phyloP scores from a whole-genome alignment of 2,329 filamentous ascomycete genomes.

The Sodiomyces alkalinus region DNA sequence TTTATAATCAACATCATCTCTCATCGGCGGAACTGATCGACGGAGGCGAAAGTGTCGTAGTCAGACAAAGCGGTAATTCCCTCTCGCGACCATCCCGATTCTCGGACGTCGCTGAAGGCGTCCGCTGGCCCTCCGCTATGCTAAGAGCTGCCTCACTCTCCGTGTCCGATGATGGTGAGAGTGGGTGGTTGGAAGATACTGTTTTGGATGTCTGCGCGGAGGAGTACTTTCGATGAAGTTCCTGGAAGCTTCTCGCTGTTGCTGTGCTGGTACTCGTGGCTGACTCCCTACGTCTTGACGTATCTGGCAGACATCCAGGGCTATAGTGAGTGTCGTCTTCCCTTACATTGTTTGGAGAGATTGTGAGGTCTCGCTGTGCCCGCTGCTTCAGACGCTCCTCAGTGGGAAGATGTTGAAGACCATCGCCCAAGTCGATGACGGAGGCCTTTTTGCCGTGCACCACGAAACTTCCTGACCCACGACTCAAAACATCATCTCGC shows the following conservation, averaged over 20 bases:
- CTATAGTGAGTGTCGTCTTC: constrained; percentile 31
- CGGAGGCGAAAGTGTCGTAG: too few species aligned
- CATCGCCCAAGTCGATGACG: constrained; percentile 89
- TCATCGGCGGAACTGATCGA: too few species aligned
- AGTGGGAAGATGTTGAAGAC: constrained; percentile 63
- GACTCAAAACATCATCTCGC: constrained; percentile 54
- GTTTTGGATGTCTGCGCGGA: constrained; percentile 32
- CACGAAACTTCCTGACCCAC: constrained; percentile 79
- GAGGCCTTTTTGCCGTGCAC: constrained; percentile 97
- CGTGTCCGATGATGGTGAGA: constrained; percentile 36
- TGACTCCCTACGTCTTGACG: constrained; percentile 41
- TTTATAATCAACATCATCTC: too few species aligned
- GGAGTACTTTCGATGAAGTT: constrained; percentile 45
- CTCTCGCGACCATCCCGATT: constrained; percentile 16
- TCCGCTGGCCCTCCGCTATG: constrained; percentile 42
- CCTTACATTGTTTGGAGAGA: constrained; percentile 19
- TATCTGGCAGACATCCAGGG: constrained; percentile 26
- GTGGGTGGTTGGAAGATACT: constrained; percentile 21
- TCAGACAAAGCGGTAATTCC: too few species aligned
- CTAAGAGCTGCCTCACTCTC: constrained; percentile 46
- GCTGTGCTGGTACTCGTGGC: constrained; percentile 50
- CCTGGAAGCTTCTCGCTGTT: constrained; percentile 49
- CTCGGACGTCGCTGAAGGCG: constrained; percentile 38
- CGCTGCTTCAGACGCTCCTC: constrained; percentile 55
- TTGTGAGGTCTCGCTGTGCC: constrained; percentile 24